Evolutionary conservation across 2,329 filamentous ascomycete species (phyloP).

Genomic region (Aspergillus carbonarius): DNA sequence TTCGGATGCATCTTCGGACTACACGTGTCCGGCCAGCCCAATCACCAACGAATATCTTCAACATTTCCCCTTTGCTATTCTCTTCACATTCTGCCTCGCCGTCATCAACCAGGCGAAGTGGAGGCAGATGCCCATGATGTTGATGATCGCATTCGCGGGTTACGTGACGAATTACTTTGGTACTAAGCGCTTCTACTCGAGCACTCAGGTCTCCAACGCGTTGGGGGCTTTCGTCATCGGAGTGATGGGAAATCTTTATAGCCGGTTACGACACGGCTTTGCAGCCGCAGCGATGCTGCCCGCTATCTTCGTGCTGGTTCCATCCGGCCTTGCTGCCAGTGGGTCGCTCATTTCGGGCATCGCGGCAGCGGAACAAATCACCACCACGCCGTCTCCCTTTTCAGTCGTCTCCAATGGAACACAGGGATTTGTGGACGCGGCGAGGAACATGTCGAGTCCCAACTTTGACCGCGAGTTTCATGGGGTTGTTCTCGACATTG

Average conservation of each 20-base stretch:
- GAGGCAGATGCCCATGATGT: constrained; percentile 76
- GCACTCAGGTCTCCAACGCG: constrained; percentile 74
- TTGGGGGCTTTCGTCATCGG: constrained; percentile 77
- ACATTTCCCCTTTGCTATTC: constrained; percentile 71
- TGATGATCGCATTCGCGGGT: constrained; percentile 70
- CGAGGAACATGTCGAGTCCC: constrained; percentile 24
- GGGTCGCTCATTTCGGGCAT: constrained; percentile 61
- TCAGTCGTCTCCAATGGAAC: constrained; percentile 48
- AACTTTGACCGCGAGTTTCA: constrained; percentile 18
- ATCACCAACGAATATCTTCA: constrained; percentile 49
- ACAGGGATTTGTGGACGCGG: constrained; percentile 30
- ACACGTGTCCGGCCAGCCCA: constrained; percentile 52
- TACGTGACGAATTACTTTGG: constrained; percentile 77
- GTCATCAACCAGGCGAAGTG: constrained; percentile 82
- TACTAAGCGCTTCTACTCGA: constrained; percentile 65
- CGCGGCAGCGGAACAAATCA: constrained; percentile 57
- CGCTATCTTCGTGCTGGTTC: constrained; percentile 75
- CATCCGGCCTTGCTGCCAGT: constrained; percentile 59
- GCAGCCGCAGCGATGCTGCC: constrained; percentile 85
- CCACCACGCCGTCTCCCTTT: constrained; percentile 26
- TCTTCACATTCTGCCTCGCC: constrained; percentile 73
- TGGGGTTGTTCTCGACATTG: constrained; percentile 45
- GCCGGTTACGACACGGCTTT: constrained; percentile 69
- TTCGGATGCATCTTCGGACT: constrained; percentile 51
- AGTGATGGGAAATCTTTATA: constrained; percentile 79